Percentiles rank a stretch among this genome's conserved stretches.
Evolutionary conservation across 2,329 filamentous ascomycete genomes (phyloP).

Genomic region (Fusarium torulosum): DNA sequence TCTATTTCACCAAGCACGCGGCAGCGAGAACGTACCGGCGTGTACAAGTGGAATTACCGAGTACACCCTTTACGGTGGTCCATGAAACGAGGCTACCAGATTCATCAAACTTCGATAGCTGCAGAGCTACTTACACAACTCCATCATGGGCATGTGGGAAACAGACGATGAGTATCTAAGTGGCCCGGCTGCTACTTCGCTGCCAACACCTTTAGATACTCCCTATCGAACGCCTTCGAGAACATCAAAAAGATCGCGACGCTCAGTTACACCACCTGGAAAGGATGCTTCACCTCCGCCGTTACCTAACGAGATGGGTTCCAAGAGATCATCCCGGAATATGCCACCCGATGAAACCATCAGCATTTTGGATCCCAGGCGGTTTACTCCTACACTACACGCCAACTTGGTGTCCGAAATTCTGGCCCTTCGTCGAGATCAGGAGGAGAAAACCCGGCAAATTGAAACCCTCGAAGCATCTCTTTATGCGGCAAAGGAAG

Average conservation of each 20-base stretch:
- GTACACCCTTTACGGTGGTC: not conserved
- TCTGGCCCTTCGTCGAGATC: constrained; percentile 83
- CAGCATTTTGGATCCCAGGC: constrained; percentile 83
- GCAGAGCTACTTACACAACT: not conserved
- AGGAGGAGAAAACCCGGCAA: constrained; percentile 88
- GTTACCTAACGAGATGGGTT: constrained; percentile 58
- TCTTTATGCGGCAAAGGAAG: constrained; percentile 76
- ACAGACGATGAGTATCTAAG: constrained; percentile 72
- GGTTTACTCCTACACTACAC: constrained; percentile 95
- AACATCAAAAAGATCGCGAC: constrained; percentile 70
- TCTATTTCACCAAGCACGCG: constrained; percentile 2
- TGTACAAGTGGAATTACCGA: constrained; percentile 18
- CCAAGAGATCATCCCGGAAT: constrained; percentile 69
- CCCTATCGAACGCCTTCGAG: constrained; percentile 80
- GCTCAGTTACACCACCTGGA: constrained; percentile 74
- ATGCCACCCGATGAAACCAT: constrained; percentile 75
- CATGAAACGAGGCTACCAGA: not conserved
- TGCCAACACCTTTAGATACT: constrained; percentile 79
- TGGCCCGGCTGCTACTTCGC: constrained; percentile 65
- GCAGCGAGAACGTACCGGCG: constrained; percentile 36
- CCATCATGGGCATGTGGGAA: constrained; percentile 69
- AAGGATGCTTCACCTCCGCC: constrained; percentile 70
- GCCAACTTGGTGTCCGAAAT: constrained; percentile 97
- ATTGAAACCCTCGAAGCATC: constrained; percentile 87
- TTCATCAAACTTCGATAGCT: not conserved